Conservation (phyloP, 805 yeast species). For the Suhomyces pyralidae region DNA sequence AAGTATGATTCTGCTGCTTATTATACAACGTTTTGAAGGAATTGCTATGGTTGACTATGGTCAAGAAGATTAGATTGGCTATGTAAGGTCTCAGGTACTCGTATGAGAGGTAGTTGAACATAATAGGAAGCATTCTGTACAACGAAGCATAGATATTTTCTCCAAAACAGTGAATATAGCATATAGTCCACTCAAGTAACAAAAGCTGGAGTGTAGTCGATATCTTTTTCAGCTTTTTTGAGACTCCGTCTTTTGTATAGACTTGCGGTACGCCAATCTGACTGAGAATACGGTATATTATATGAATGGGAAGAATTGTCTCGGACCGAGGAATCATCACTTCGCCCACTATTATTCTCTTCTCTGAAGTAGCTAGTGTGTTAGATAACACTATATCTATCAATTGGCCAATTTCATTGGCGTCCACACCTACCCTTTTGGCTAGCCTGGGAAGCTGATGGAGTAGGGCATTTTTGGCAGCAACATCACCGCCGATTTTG, state of each 20-base stretch:
- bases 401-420: not conserved
- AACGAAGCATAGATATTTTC: slow-evolving; percentile 1
- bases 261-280: slow-evolving; percentile 10
- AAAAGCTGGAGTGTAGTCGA: slow-evolving; percentile 4
- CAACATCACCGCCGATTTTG: not conserved
- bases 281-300: slow-evolving; percentile 10
- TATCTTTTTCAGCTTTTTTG: slow-evolving; percentile 3
- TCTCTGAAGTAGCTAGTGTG: not conserved
- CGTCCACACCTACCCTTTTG: not conserved
- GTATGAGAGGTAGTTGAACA: slow-evolving; percentile 10
- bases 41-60: slow-evolving; percentile 1
- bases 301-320: not conserved
- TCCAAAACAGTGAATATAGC: slow-evolving; percentile 9
- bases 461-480: not conserved
- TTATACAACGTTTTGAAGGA: slow-evolving; percentile 7
- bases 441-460: not conserved
- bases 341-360: slow-evolving; percentile 2
- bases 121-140: slow-evolving; percentile 6
- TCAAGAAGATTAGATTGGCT: slow-evolving; percentile 10
- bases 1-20: not conserved
- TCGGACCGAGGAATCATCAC: slow-evolving; percentile 3
- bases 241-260: slow-evolving; percentile 5
- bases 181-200: slow-evolving; percentile 12
- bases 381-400: slow-evolving; percentile 1
- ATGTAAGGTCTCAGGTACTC: slow-evolving; percentile 13